Percentiles rank a stretch among this genome's conserved stretches.
These are phyloP conservation scores for Coprinopsis marcescibilis DNA, from an alignment of 768 basidiomycete species.

Conservation along the genomic window DNA sequence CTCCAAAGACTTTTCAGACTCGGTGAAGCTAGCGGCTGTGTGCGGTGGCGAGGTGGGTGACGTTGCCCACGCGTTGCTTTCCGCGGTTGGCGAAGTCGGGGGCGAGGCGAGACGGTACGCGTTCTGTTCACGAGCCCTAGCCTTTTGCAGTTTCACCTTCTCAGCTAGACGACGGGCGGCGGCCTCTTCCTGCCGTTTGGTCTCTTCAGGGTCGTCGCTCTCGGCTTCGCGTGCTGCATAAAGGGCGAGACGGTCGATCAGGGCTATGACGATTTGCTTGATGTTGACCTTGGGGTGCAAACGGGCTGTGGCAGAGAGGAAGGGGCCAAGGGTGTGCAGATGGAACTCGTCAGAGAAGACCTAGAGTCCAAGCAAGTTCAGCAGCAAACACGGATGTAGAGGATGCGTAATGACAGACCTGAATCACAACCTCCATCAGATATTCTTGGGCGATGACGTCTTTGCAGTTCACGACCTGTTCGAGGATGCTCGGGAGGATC, in stretches of 20 bases:
- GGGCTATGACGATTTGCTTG: conserved; percentile 95
- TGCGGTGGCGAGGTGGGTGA: conserved; percentile 30
- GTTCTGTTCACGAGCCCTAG: conserved; percentile 52
- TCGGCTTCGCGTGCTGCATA: conserved; percentile 98
- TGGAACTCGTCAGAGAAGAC: conserved; percentile 99
- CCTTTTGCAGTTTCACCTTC: conserved; percentile 72
- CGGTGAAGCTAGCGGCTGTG: conserved; percentile 3
- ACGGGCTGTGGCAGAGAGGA: conserved; percentile 93
- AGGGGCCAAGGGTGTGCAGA: conserved; percentile 90
- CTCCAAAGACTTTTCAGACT: conserved; percentile 16
- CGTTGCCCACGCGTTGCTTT: conserved; percentile 41
- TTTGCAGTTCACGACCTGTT: conserved; percentile 98
- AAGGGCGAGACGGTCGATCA: conserved; percentile 92
- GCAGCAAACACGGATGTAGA: no score
- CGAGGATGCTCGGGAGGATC: conserved; percentile 89
- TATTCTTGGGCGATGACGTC: conserved; percentile 99
- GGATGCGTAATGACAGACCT: no score
- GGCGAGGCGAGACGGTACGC: conserved; percentile 22
- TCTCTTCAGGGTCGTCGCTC: conserved; percentile 92
- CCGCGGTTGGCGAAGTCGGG: conserved; percentile 32
- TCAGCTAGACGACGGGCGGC: conserved; percentile 85
- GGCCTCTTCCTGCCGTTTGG: conserved; percentile 88
- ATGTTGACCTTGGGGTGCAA: conserved; percentile 98
- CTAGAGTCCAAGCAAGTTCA: conserved; percentile 38
- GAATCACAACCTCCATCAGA: conserved; percentile 99